Percentiles rank a stretch among this genome's conserved stretches.
These are phyloP conservation scores for Urostyla sp. DNA, from an alignment of 73 alveolate genomes.

Conservation along the genomic window DNA sequence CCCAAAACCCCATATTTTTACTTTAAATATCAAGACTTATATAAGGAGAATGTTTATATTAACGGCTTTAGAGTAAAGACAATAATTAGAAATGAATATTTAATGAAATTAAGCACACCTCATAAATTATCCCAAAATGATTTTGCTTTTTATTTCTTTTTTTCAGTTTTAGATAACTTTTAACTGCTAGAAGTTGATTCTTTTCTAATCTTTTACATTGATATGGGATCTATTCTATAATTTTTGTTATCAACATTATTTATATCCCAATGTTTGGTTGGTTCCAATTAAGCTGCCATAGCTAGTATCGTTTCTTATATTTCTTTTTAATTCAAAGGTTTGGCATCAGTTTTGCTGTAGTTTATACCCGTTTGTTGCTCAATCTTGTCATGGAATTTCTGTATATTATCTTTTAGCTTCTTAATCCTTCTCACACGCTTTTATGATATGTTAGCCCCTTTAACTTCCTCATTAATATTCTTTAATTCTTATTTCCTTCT, in stretches of 20 bases:
- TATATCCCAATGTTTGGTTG: constrained; percentile 25
- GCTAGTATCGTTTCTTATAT: constrained; percentile 22
- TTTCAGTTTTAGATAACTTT: neutral
- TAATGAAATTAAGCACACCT: too few relatives aligned
- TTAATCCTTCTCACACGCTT: too few relatives aligned
- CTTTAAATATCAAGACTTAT: too few relatives aligned
- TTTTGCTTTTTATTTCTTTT: constrained; percentile 15
- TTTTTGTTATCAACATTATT: neutral
- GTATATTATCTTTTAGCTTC: too few relatives aligned
- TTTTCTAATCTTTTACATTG: constrained; percentile 19
- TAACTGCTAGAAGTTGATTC: neutral
- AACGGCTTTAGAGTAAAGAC: too few relatives aligned
- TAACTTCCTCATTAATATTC: too few relatives aligned
- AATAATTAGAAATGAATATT: too few relatives aligned
- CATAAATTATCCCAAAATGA: constrained; percentile 41
- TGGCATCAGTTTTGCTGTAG: neutral
- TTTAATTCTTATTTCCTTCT: neutral
- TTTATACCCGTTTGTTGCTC: too few relatives aligned
- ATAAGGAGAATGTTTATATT: too few relatives aligned
- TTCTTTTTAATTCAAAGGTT: constrained; percentile 2
- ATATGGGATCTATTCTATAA: neutral
- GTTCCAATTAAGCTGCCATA: neutral
- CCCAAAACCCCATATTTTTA: too few relatives aligned
- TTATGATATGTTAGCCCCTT: too few relatives aligned
- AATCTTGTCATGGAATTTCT: too few relatives aligned